phyloP scores from a whole-genome alignment of 78 protist genomes.

The Polysphondylium violaceum region DNA sequence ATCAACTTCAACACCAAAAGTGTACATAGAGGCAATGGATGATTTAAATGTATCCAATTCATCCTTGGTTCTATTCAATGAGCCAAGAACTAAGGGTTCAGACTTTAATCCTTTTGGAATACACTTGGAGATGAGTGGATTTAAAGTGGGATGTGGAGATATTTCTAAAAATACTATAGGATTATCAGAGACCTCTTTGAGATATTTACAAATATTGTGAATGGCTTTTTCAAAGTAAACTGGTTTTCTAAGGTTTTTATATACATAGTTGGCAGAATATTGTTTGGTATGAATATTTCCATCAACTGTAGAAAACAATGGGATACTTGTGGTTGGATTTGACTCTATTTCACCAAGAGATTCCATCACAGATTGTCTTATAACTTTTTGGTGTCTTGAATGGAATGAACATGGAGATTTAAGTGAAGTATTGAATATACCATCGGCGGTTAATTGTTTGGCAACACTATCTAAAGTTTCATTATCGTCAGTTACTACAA shows the following conservation, averaged over 20 bases:
- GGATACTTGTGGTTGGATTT: not conserved
- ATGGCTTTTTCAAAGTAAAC: slow-evolving; percentile 23
- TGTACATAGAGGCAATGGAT: slow-evolving; percentile 15
- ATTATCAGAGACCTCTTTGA: no score
- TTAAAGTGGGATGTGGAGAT: slow-evolving; percentile 71
- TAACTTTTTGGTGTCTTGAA: slow-evolving; percentile 10
- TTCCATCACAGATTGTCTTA: slow-evolving; percentile 4
- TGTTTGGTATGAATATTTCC: no score
- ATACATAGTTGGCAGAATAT: not conserved
- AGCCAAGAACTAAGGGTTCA: not conserved
- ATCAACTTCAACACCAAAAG: slow-evolving; percentile 35
- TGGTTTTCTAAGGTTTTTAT: slow-evolving; percentile 33
- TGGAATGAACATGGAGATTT: slow-evolving; percentile 74
- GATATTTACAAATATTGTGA: not conserved
- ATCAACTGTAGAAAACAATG: slow-evolving; percentile 53
- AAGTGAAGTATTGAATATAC: slow-evolving; percentile 8
- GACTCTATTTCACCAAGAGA: not conserved
- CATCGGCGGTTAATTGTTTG: not conserved
- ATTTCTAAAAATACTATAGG: no score
- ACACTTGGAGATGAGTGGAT: not conserved
- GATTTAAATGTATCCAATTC: not conserved
- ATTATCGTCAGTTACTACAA: slow-evolving; percentile 34
- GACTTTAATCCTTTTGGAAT: not conserved
- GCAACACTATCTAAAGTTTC: not conserved
- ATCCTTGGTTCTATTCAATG: slow-evolving; percentile 37